These are phyloP conservation scores for Stemphylium beticola DNA, from an alignment of 2,329 filamentous ascomycete genomes.

Conservation along the genomic window DNA sequence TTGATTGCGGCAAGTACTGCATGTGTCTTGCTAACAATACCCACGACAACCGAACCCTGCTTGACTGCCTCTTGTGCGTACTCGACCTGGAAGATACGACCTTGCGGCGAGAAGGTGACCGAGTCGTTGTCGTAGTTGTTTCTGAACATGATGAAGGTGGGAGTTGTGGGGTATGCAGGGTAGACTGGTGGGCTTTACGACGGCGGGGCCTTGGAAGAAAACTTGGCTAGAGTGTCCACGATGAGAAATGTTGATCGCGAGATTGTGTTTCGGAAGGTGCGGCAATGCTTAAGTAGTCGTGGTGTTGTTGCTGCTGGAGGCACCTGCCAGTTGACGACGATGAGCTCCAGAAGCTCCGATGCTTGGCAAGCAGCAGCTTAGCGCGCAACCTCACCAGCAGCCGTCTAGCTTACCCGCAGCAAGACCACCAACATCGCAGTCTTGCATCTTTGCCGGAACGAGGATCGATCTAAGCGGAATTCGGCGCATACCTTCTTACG, in stretches of 20 bases:
- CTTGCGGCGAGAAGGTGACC: conserved; percentile 99
- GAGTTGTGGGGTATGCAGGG: conserved; percentile 16
- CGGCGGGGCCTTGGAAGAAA: neutral
- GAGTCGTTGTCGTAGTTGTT: conserved; percentile 99
- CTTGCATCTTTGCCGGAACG: conserved; percentile 14
- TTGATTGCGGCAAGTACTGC: conserved; percentile 95
- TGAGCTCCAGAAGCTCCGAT: conserved; percentile 16
- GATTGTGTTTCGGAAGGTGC: conserved; percentile 7
- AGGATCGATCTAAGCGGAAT: neutral
- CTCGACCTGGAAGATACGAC: conserved; percentile 99
- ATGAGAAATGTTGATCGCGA: neutral
- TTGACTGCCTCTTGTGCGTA: conserved; percentile 99
- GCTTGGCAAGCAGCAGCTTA: conserved; percentile 8
- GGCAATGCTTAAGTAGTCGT: conserved; percentile 8
- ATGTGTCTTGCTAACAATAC: conserved; percentile 97
- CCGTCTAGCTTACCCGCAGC: conserved; percentile 1
- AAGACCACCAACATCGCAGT: conserved; percentile 6
- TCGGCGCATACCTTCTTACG: neutral
- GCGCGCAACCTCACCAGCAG: conserved; percentile 10
- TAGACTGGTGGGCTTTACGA: conserved; percentile 7
- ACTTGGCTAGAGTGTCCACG: neutral
- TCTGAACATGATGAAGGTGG: conserved; percentile 79
- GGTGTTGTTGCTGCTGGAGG: conserved; percentile 31
- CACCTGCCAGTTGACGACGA: conserved; percentile 36
- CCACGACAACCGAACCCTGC: conserved; percentile 97